These are phyloP conservation scores for Aspergillus awamori DNA, from an alignment of 2,329 filamentous ascomycete species.

Conservation along the genomic window DNA sequence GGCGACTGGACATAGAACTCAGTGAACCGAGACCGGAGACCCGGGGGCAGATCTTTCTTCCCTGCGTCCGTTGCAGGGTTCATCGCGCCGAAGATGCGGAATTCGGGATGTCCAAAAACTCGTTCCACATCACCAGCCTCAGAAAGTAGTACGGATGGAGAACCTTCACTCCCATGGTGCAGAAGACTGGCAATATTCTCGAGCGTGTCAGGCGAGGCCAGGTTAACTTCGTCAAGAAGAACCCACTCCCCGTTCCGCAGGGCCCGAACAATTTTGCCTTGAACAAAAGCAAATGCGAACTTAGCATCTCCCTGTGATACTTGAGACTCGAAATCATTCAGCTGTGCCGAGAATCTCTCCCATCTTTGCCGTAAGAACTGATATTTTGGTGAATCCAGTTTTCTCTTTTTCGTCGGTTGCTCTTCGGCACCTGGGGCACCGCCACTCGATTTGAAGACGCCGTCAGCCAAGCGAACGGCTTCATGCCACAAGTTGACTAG, in stretches of 20 bases:
- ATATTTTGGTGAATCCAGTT: conserved; percentile 57
- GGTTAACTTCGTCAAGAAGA: conserved; percentile 92
- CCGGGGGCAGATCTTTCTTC: conserved; percentile 88
- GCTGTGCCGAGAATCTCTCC: conserved; percentile 74
- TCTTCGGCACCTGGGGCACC: conserved; percentile 52
- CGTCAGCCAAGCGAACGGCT: conserved; percentile 82
- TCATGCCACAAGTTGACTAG: conserved; percentile 85
- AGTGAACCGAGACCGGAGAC: conserved; percentile 88
- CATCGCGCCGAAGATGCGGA: conserved; percentile 97
- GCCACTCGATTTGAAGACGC: conserved; percentile 60
- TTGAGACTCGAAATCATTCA: conserved; percentile 79
- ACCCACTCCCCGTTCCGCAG: conserved; percentile 96
- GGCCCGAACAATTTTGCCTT: conserved; percentile 96
- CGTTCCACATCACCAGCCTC: conserved; percentile 93
- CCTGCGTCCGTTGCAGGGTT: conserved; percentile 97
- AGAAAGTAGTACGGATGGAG: conserved; percentile 82
- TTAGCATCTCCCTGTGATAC: conserved; percentile 68
- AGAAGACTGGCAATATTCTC: conserved; percentile 92
- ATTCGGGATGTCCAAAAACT: conserved; percentile 85
- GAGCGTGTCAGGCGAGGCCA: conserved; percentile 90
- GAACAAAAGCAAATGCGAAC: conserved; percentile 95
- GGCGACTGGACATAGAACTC: conserved; percentile 93
- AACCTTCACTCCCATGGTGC: conserved; percentile 68
- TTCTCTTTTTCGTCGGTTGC: conserved; percentile 73
- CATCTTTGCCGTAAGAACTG: conserved; percentile 69